These are phyloP conservation scores for Fomitiporia mediterranea DNA, from an alignment of 1,284 basidiomycete species.

Conservation along the genomic window DNA sequence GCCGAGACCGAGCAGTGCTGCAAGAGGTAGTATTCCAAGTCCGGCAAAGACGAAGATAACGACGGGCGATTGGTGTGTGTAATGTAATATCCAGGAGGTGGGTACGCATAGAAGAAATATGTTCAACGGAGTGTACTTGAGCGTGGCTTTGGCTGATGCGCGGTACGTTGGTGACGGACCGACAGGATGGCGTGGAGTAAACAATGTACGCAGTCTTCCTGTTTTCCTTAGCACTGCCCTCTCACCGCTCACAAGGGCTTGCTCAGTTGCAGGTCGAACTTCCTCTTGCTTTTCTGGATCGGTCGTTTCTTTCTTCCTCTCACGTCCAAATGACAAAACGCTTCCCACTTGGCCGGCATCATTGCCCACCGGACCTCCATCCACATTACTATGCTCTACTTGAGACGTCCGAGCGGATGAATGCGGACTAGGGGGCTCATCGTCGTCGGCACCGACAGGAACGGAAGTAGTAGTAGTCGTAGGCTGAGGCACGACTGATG, in stretches of 20 bases:
- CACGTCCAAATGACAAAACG: neutral
- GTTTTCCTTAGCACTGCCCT: neutral
- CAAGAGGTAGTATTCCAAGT: constrained; percentile 45
- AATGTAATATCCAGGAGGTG: constrained; percentile 55
- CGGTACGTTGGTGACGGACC: constrained; percentile 36
- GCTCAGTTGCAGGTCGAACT: neutral
- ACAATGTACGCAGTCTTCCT: constrained; percentile 31
- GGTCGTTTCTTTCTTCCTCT: neutral
- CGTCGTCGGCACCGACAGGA: constrained; percentile 6
- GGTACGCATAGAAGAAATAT: constrained; percentile 48
- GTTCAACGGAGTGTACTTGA: constrained; percentile 43
- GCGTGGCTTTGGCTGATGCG: constrained; percentile 33
- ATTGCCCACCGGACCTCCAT: neutral
- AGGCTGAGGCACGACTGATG: constrained; percentile 5
- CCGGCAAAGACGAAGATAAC: constrained; percentile 49
- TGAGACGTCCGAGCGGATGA: constrained; percentile 2
- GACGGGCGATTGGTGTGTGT: constrained; percentile 45
- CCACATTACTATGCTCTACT: neutral
- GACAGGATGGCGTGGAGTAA: constrained; percentile 32
- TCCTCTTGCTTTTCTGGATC: neutral
- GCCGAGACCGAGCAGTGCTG: constrained; percentile 58
- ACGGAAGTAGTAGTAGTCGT: neutral
- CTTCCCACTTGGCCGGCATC: neutral
- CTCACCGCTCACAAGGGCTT: neutral
- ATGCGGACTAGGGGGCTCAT: constrained; percentile 13